A percentile compares a stretch with the other conserved stretches of the same genome.
These are phyloP conservation scores for Candida sojae DNA, from an alignment of 1,139 yeast genomes.

Conservation along the genomic window DNA sequence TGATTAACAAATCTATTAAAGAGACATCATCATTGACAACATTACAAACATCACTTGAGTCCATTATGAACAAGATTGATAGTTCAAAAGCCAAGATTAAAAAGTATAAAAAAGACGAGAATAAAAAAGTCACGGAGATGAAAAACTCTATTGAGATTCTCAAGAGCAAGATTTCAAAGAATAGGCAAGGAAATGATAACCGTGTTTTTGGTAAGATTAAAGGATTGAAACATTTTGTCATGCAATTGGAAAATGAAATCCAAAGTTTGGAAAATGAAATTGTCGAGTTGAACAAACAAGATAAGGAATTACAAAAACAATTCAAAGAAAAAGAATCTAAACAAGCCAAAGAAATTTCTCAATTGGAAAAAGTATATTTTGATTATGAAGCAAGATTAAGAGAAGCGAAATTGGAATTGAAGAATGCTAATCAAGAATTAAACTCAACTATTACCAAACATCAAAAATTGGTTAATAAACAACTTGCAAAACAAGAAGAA, in stretches of 20 bases:
- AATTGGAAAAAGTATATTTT: conserved; percentile 24
- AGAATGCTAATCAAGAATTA: conserved; percentile 24
- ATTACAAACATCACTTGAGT: conserved; percentile 60
- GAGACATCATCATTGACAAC: conserved; percentile 56
- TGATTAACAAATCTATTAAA: conserved; percentile 37
- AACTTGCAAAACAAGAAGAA: conserved; percentile 26
- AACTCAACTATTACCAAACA: conserved; percentile 23
- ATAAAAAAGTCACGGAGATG: conserved; percentile 52
- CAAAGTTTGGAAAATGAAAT: conserved; percentile 25
- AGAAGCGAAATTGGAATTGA: conserved; percentile 24
- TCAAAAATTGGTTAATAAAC: conserved; percentile 29
- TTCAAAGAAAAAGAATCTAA: conserved; percentile 23
- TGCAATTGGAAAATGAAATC: conserved; percentile 43
- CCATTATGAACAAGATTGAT: conserved; percentile 58
- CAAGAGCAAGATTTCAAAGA: conserved; percentile 48
- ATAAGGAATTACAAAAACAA: conserved; percentile 18
- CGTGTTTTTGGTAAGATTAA: conserved; percentile 40
- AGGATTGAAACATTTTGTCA: conserved; percentile 43
- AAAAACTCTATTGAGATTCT: conserved; percentile 61
- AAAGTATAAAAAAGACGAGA: conserved; percentile 63
- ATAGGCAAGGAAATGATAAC: conserved; percentile 27
- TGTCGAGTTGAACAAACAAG: conserved; percentile 18
- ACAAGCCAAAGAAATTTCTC: conserved; percentile 23
- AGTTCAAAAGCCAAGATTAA: conserved; percentile 53
- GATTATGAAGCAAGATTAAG: conserved; percentile 29